phyloP scores from a whole-genome alignment of 169 alveolate species.

The Plasmodium vivax region DNA sequence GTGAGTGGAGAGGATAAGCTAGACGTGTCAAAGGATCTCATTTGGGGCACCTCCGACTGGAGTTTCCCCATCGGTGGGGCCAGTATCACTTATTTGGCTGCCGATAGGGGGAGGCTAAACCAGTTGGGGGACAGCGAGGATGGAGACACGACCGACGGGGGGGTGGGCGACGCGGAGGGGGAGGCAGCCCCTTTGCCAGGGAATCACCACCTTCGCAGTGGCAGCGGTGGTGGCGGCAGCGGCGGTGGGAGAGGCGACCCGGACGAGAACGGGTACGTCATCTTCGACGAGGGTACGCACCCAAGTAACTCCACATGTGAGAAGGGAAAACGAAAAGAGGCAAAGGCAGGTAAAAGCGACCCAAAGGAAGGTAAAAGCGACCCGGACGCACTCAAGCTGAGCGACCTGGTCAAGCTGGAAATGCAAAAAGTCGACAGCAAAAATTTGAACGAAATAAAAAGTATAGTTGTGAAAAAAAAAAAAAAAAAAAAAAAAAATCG shows the following conservation, averaged over 20 bases:
- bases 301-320: not conserved
- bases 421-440: constrained; percentile 4
- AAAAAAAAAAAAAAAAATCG: constrained; percentile 44
- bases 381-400: constrained; percentile 10
- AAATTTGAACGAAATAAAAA: constrained; percentile 8
- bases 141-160: not conserved
- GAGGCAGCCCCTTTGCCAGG: not conserved
- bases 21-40: constrained; percentile 74
- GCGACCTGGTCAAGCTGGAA: constrained; percentile 29
- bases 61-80: not conserved
- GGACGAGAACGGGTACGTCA: not conserved
- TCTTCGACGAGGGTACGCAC: not conserved
- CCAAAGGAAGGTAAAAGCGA: not conserved
- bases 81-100: not conserved
- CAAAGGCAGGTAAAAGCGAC: not conserved
- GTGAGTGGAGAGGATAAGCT: constrained; percentile 54
- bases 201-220: not conserved
- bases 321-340: not conserved
- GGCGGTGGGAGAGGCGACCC: not conserved
- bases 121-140: not conserved
- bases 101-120: not conserved
- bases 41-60: constrained; percentile 81
- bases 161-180: not conserved
- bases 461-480: constrained; percentile 2
- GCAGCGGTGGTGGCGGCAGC: not conserved